Evolutionary conservation across 176 grass and related monocot species (phyloP), one percentile per base, ranked within the genome.

Genomic region (Pontederia paniculata): DNA sequence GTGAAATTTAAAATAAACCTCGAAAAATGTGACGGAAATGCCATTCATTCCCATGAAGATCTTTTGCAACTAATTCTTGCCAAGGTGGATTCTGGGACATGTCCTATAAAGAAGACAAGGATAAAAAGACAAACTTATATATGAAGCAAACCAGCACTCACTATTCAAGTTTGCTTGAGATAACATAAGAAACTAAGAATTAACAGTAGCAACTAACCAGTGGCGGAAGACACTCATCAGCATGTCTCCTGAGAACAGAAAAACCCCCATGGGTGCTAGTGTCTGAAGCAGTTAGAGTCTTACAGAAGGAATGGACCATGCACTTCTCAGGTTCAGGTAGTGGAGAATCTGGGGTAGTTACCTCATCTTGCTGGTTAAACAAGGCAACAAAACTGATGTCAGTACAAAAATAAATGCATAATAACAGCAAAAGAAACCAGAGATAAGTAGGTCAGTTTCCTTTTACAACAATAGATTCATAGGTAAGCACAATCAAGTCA

Each of bases 21-120:
- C 87, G 80, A 77, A 88, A 98, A 69, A 98, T 98, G 63, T 98
- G 93, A 63, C 93, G 87, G 54, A 98, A 98, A 84, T 84, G 88
- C 93, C 93, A 98, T 54, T 98, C 74, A 23, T 80, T 87, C 15
- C 69, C 80, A 77, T 91, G 93, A 50, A 91, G 87, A 84, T 91
- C 93, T 88, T 88, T 84, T 50, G 93, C 77, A 56, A 88, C 77
- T 62, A 98, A 77, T 79, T 98, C 93, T 80, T 98, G 93, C 21
- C 66, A 91, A 45, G 93, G 93, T 59, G 93, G 93, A 74, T 91
- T 84, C 50, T 84, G 87, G 80, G 87, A 88, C 93, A 91, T 98
- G 75, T 98, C 87, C 93, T 98, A 67, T 31, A 76, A 43, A 48
- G 68, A 50, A 17, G 12, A 45, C 7, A 1, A 22, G 8, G 14